A percentile compares a stretch with the other conserved stretches of the same genome.
These are phyloP conservation scores for Sungouiella thailandica DNA, from an alignment of 805 yeast species.

Conservation along the genomic window DNA sequence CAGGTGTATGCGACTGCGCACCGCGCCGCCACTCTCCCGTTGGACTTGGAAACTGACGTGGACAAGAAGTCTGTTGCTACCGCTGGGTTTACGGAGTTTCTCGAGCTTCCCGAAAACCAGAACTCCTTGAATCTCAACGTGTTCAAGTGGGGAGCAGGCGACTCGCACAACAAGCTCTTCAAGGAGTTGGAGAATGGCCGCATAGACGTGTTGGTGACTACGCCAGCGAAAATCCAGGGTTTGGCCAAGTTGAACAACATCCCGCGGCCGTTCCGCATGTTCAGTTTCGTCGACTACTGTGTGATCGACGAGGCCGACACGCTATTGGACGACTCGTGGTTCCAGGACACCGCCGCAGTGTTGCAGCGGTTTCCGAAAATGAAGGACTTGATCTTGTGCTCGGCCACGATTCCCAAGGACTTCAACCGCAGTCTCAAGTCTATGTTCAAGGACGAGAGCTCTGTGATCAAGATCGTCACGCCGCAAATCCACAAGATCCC, in stretches of 20 bases:
- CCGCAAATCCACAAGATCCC: slow-evolving; percentile 87
- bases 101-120: slow-evolving; percentile 19
- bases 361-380: slow-evolving; percentile 49
- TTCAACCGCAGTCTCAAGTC: slow-evolving; percentile 58
- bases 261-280: slow-evolving; percentile 30
- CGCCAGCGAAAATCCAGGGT: slow-evolving; percentile 71
- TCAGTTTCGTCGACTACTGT: slow-evolving; percentile 48
- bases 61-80: slow-evolving; percentile 15
- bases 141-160: slow-evolving; percentile 60
- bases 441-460: slow-evolving; percentile 57
- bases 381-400: slow-evolving; percentile 66
- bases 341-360: slow-evolving; percentile 55
- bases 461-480: slow-evolving; percentile 56
- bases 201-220: slow-evolving; percentile 76
- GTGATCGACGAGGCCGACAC: slow-evolving; percentile 96
- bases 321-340: slow-evolving; percentile 75
- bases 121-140: slow-evolving; percentile 38
- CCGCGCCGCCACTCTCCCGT: slow-evolving; percentile 21
- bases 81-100: slow-evolving; percentile 17
- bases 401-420: slow-evolving; percentile 85
- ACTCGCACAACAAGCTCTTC: slow-evolving; percentile 49
- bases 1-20: slow-evolving; percentile 59
- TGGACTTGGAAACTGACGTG: slow-evolving; percentile 16
- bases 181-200: slow-evolving; percentile 38
- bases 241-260: slow-evolving; percentile 27